Base-by-base conservation (phyloP, 768 basidiomycete genomes). In the Auricularia auricula-judae region DNA sequence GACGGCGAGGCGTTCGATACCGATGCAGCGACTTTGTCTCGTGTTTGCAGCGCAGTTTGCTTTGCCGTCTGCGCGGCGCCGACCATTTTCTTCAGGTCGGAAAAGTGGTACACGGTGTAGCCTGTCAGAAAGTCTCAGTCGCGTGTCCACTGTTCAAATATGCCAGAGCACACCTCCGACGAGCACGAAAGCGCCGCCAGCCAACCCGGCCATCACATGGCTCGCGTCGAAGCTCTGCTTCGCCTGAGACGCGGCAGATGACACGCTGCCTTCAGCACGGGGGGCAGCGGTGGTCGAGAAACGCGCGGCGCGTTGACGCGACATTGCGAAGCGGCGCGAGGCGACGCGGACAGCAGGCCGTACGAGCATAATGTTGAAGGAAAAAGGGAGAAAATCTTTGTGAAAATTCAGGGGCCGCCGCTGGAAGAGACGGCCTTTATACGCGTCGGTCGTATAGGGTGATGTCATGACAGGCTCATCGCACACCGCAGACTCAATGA, bases 41-140 rank as follows among this genome's bases (percentile, higher is more conserved):
- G 72, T n/a, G 73, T 69, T 51, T 73, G 60, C 68, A 69, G 64
- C 66, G 69, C 72, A 62, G 51, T 36, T 53, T 72, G 65, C 2
- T 73, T 71, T 4, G 71, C 65, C 44, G 72, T 71, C 10, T 59
- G 14, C 16, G 77, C 68, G 3, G 74, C 71, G 62, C 80, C 74
- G 5, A 80, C 76, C 2, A 71, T 68, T 4, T 67, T 69, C 67
- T 76, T 80, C 11, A 76, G 36, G 16, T 76, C 76, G 36, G 79
- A 80, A 66, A 74, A 75, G 66, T 78, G 74, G 66, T 81, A 82
- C 62, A 70, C 75, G 0, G 70, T 70, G 67, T 80, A 80, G 7
- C 72, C 79, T 80, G 36, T 59, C 5, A 58, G 10, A 42, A 60
- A 21, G 14, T n/a, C 29, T 42, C 51, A 34, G 53, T 4, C 53